phyloP scores from a whole-genome alignment of 2,329 filamentous ascomycete species.

The Curvularia spicifera region DNA sequence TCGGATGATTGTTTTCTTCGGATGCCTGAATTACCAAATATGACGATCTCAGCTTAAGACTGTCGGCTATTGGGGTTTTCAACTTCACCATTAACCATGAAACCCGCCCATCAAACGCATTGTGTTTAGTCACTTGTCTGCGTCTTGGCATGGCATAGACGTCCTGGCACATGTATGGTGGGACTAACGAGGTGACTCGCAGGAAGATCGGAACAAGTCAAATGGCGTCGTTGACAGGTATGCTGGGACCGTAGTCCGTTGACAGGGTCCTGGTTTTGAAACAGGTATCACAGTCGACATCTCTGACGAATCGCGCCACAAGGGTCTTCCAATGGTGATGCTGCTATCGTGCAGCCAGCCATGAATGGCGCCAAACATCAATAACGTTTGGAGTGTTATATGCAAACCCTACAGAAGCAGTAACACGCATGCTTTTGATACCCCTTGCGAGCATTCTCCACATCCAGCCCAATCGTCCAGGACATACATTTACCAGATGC shows the following conservation, averaged over 20 bases:
- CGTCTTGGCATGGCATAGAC: neutral
- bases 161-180: neutral
- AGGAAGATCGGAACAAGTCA: neutral
- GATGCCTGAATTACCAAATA: slow-evolving; percentile 16
- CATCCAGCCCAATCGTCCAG: no score
- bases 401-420: neutral
- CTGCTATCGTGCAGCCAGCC: neutral
- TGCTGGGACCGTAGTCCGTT: no score
- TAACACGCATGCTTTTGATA: neutral
- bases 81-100: slow-evolving; percentile 14
- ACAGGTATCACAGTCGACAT: neutral
- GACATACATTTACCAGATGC: neutral
- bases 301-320: neutral
- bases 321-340: neutral
- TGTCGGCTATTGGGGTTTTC: slow-evolving; percentile 7
- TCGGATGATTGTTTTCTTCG: slow-evolving; percentile 1
- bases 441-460: neutral
- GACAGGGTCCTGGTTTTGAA: neutral
- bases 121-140: slow-evolving; percentile 18
- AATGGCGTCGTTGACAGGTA: neutral
- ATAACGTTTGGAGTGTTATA: neutral
- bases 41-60: slow-evolving; percentile 8
- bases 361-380: neutral
- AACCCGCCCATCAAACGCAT: slow-evolving; percentile 37
- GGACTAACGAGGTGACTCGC: neutral